Evolutionary conservation across 805 yeast genomes (phyloP), one percentile per base, ranked within the genome.

Genomic region (Yamadazyma phyllophila): DNA sequence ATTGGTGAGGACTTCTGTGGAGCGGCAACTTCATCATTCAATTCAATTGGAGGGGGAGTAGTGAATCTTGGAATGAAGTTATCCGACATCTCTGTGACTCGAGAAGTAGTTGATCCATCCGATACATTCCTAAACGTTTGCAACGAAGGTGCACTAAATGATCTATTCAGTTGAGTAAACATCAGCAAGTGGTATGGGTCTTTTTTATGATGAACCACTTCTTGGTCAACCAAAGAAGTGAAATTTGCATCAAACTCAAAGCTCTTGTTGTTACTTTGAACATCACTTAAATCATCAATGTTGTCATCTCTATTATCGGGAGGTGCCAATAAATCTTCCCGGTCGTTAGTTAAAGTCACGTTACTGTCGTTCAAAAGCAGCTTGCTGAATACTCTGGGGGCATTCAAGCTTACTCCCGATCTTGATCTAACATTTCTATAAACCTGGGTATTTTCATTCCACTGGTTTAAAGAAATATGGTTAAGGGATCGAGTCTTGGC

Each of bases 101-200:
- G 17, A 3, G 42, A 29, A 9, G 30, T 9, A 14, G 14, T 31
- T 13, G 49, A 45, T n/a, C 40, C 44, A 12, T 31, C 36, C 2
- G 58, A 46, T 13, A 49, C 39, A 34, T 65, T 56, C 35, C 74
- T 57, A 50, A 59, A 69, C 3, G 74, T 69, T 46, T 69, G 70
- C 36, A 69, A 57, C 3, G 75, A 68, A 8, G 76, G 76, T 2
- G 74, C 76, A 52, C 72, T 64, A 38, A 53, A 53, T 2, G 71
- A 63, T 15, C 67, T 41, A 46, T 52, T 56, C 62, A 58, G 60
- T 10, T 54, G 46, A 17, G 52, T 38, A 46, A 46, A 51, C 27
- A 39, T 13, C 8, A 49, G 48, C 31, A 20, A 20, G 24, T 20
- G 24, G 24, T 20, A 4, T 20, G 24, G 24, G 24, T 29, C 31